Percentiles rank a stretch among this genome's conserved stretches.
Conservation (phyloP, 768 basidiomycete species). For the Xerocomellus amylosporus region DNA sequence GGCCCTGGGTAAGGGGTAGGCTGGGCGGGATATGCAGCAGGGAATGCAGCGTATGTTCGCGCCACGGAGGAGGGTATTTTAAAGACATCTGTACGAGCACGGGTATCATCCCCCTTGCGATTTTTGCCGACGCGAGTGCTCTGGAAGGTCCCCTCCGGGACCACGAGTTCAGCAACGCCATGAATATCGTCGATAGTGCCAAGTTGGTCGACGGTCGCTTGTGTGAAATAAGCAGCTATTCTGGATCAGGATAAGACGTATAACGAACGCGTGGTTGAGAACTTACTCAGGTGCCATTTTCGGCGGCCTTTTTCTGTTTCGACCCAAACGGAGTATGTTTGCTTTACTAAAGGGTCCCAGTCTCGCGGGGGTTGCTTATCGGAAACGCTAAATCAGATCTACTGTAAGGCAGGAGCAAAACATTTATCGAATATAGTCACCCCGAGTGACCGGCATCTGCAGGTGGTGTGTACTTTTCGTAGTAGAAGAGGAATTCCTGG, state of each 20-base stretch:
- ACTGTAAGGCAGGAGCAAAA: constrained; percentile 8
- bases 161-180: constrained; percentile 53
- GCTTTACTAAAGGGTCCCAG: constrained; percentile 74
- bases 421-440: constrained; percentile 29
- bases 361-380: constrained; percentile 55
- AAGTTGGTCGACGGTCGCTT: constrained; percentile 67
- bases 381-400: constrained; percentile 28
- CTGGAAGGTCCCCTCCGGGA: constrained; percentile 66
- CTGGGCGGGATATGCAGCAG: constrained; percentile 32
- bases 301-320: constrained; percentile 59
- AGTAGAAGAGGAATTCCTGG: constrained; percentile 84
- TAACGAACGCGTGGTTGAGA: not conserved
- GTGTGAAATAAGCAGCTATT: constrained; percentile 81
- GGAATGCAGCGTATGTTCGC: constrained; percentile 44
- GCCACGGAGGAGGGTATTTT: constrained; percentile 32
- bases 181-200: constrained; percentile 68
- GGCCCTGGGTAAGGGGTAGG: constrained; percentile 23
- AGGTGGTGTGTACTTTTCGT: constrained; percentile 62
- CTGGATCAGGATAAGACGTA: constrained; percentile 20
- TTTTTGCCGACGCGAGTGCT: constrained; percentile 61
- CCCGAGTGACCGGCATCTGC: constrained; percentile 43
- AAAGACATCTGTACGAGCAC: constrained; percentile 32
- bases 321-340: constrained; percentile 81
- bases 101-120: constrained; percentile 41
- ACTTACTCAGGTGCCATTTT: constrained; percentile 83